phyloP scores from a whole-genome alignment of 805 yeast genomes.

The Metschnikowia kunwiensis region DNA sequence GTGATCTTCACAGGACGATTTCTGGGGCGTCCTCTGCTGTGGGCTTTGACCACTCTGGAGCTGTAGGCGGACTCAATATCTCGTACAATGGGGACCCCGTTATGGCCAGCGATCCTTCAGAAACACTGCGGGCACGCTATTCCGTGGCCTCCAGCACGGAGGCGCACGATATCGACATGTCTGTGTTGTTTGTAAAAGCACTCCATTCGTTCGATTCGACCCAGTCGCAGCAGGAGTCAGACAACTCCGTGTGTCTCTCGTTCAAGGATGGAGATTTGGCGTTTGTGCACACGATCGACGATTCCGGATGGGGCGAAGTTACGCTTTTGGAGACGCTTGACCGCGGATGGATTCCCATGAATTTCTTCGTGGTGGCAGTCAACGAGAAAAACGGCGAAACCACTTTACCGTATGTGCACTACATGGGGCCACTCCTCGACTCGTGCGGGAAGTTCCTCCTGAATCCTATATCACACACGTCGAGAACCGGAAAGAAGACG shows the following conservation, averaged over 20 bases:
- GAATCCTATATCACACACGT: conserved; percentile 56
- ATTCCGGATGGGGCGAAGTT: conserved; percentile 87
- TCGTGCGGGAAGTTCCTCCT: conserved; percentile 65
- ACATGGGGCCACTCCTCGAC: conserved; percentile 53
- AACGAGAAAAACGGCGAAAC: conserved; percentile 28
- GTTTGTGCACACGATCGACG: conserved; percentile 74
- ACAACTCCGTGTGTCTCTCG: conserved; percentile 69
- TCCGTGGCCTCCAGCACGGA: conserved; percentile 1
- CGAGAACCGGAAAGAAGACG: conserved; percentile 40
- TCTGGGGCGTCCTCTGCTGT: conserved; percentile 3
- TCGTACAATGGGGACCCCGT: conserved; percentile 2
- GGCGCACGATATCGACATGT: conserved; percentile 43
- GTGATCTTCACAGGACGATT: conserved; percentile 1
- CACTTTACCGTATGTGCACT: conserved; percentile 26
- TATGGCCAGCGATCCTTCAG: neutral
- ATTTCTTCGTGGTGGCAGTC: conserved; percentile 58
- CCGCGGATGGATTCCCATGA: conserved; percentile 86
- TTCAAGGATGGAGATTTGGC: conserved; percentile 69
- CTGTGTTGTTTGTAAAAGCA: conserved; percentile 54
- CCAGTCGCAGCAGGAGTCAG: conserved; percentile 60
- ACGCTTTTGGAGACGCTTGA: conserved; percentile 59
- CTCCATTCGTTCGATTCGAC: conserved; percentile 57
- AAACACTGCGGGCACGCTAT: neutral
- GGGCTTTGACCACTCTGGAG: neutral
- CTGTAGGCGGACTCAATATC: conserved; percentile 11